Evolutionary conservation across 1,284 basidiomycete genomes (phyloP), one percentile per base, ranked within the genome.

Genomic region (Ustilago xerochloae): DNA sequence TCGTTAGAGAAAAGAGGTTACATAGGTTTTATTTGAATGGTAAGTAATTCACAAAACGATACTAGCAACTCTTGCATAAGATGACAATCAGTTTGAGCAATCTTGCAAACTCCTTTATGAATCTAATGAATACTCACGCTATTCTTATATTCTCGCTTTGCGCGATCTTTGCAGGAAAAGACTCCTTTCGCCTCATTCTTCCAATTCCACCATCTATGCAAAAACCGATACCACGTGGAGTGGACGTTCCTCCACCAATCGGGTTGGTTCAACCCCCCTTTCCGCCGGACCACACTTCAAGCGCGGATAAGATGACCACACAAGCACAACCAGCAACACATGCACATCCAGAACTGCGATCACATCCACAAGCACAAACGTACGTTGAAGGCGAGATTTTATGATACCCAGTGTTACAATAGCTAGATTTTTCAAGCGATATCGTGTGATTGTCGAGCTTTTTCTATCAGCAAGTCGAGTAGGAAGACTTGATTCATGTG

Each of bases 11-110:
- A 87, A 99, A 99, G 85, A 89, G 96, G 1, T 88, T 99, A 12
- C 91, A 91, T 83, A 89, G 95, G 3, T 99, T 99, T 86, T 99
- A 99, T 84, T 89, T 98, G 77, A 99, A 98, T 81, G 93, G 83
- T 56, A 81, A 80, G 65, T 39, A n/a, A n/a, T n/a, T n/a, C n/a
- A n/a, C n/a, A n/a, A n/a, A n/a, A n/a, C n/a, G n/a, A n/a, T n/a
- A n/a, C n/a, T n/a, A n/a, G n/a, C n/a, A n/a, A n/a, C n/a, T n/a
- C n/a, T n/a, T n/a, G n/a, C n/a, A n/a, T n/a, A n/a, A n/a, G n/a
- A n/a, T n/a, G n/a, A n/a, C n/a, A n/a, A n/a, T n/a, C n/a, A n/a
- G n/a, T n/a, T n/a, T n/a, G n/a, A n/a, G n/a, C n/a, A n/a, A n/a
- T n/a, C n/a, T n/a, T n/a, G n/a, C n/a, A n/a, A n/a, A n/a, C n/a